Evolutionary conservation across 306 rosid genomes (phyloP), one percentile per base, ranked within the genome.

Genomic region (Cucurbita maxima): DNA sequence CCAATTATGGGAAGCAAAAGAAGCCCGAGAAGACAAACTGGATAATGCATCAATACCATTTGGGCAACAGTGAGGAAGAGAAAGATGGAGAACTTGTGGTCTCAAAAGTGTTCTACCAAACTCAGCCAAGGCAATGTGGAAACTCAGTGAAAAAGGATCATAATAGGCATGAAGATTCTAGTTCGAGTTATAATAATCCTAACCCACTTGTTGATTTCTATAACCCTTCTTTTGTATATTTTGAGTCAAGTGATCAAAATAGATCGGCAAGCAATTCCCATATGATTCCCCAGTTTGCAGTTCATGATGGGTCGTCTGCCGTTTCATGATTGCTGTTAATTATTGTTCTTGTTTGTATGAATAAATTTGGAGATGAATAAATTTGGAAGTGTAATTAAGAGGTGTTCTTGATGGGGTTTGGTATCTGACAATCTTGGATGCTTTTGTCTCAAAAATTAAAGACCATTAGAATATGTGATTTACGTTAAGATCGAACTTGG

Each of bases 21-120:
- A 88, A 88, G 82, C 86, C 93, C 0, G 93, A 89, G 86, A 89
- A 89, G 63, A 89, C 96, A 20, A 86, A 85, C n/a, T 89, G 96
- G 96, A 90, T 89, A 0, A 86, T 89, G 73, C 73, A 67, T 2
- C 73, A 67, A 44, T 67, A 67, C 54, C 73, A 67, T 45, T 11
- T 67, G 56, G 96, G 96, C 0, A 82, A 43, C 58, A 83, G 81
- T 58, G 90, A 89, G 73, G 96, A 89, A 52, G 92, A 89, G 72
- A 89, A 85, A 59, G 96, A 89, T 76, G 96, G 92, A 1, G 96
- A 87, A 52, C 16, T 89, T n/a, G 92, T 89, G 57, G 96, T 89
- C 1, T 89, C 96, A 48, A 89, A 89, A 63, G 89, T 89, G 43
- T 89, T 89, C 84, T 89, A 82, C 74, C 92, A 89, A 87, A 89